Conservation (phyloP, 2,329 filamentous ascomycete species). For the Sporothrix pallida region DNA sequence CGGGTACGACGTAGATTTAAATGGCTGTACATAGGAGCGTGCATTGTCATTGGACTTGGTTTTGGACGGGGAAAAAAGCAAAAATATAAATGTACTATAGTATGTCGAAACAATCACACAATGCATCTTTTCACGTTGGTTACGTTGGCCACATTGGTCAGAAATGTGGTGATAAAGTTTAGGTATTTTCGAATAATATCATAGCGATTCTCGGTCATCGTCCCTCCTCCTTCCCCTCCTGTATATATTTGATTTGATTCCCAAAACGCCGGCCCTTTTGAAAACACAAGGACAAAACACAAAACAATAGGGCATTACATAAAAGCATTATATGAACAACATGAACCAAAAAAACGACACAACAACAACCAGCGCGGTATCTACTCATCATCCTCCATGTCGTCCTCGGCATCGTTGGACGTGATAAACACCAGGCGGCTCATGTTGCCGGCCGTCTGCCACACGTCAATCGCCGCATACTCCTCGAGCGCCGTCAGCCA, state of each 20-base stretch:
- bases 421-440: conserved; percentile 74
- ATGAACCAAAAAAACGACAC: neutral
- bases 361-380: neutral
- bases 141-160: neutral
- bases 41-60: conserved; percentile 10
- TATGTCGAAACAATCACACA: conserved; percentile 14
- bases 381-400: conserved; percentile 51
- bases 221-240: conserved; percentile 12
- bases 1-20: neutral
- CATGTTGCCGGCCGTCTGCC: conserved; percentile 76
- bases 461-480: conserved; percentile 85
- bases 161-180: too few relatives aligned
- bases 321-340: conserved; percentile 18
- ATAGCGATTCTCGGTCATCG: conserved; percentile 2
- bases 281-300: neutral
- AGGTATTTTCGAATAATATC: neutral
- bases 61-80: neutral
- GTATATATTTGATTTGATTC: conserved; percentile 21
- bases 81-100: conserved; percentile 28
- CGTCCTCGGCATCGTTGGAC: conserved; percentile 55
- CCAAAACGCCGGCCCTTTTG: conserved; percentile 32
- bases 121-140: conserved; percentile 5
- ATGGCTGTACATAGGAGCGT: neutral
- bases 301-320: conserved; percentile 5
- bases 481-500: conserved; percentile 85